A percentile compares a stretch with the other conserved stretches of the same genome.
phyloP scores from a whole-genome alignment of 2,329 filamentous ascomycete species.

The Dothistroma septosporum region DNA sequence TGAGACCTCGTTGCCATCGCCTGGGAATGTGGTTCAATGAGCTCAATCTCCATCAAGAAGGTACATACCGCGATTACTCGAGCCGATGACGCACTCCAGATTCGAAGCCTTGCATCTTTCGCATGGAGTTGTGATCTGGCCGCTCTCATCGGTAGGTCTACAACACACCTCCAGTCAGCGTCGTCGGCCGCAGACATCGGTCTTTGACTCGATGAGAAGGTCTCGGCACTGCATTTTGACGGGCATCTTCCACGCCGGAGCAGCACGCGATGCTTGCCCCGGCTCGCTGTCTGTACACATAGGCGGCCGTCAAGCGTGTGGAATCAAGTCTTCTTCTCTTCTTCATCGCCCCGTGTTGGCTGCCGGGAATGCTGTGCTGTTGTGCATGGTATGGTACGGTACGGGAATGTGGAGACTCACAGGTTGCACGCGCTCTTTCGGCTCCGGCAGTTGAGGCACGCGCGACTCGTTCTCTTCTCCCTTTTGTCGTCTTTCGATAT shows the following conservation, averaged over 20 bases:
- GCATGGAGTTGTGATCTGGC: slow-evolving; percentile 51
- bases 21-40: slow-evolving; percentile 49
- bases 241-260: neutral
- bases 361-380: neutral
- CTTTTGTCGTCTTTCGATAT: slow-evolving; percentile 17
- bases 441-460: slow-evolving; percentile 48
- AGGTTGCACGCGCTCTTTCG: slow-evolving; percentile 51
- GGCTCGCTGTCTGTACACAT: neutral
- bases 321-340: neutral
- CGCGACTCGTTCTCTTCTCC: slow-evolving; percentile 31
- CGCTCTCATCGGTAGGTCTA: slow-evolving; percentile 43
- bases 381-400: neutral
- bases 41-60: neutral
- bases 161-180: neutral
- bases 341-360: neutral
- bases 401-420: slow-evolving; percentile 36
- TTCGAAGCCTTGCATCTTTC: slow-evolving; percentile 55
- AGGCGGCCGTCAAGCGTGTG: neutral
- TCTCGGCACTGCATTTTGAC: neutral
- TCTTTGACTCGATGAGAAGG: neutral
- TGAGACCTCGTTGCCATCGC: neutral
- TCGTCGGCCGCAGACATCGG: slow-evolving; percentile 22
- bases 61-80: slow-evolving; percentile 39
- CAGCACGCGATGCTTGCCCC: neutral
- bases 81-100: slow-evolving; percentile 56